Base-by-base conservation (phyloP, 768 basidiomycete genomes). In the Albatrellus ellisii region DNA sequence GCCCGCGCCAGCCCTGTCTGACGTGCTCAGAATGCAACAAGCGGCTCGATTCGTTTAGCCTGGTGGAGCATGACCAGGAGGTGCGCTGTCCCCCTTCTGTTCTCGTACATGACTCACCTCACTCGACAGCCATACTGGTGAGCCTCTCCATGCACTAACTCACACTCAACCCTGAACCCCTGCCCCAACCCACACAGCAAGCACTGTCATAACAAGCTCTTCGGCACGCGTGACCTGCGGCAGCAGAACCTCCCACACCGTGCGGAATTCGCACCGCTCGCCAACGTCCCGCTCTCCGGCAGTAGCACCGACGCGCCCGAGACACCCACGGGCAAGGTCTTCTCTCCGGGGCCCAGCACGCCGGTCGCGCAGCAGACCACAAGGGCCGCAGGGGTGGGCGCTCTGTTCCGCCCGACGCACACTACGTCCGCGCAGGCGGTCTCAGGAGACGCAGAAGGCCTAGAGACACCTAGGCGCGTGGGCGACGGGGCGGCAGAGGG, bases 41-140 rank as follows among this genome's bases (percentile, higher is more conserved):
- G 58, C 66, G 84, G 26, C 67, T 92, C 11, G 87, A 89, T 55
- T 85, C 87, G 0, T 62, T 72, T 42, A 72, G 72, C 15, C 65
- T 92, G 18, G 64, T 89, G 6, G 89, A 92, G 57, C 89, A 92
- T 55, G 75, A 91, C 53, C 70, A 80, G 54, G 65, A 84, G 70
- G 88, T 85, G 47, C 44, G 56, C 47, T 26, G 20, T 18, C 20
- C 29, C 36, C 37, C 39, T 31, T 47, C 21, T 10, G 11, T 41
- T 31, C 28, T 41, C 36, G 36, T 12, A 46, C 14, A 17, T 40
- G 7, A 15, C 10, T 15, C n/a, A 26, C 40, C 28, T 18, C 6
- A 11, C 15, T 34, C 17, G 34, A 27, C 41, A 67, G 66, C 67
- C 68, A n/a, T 68, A 68, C 54, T 69, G 65, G 67, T 67, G 57